Evolutionary conservation across 805 yeast genomes (phyloP).

Genomic region (Peterozyma xylosa): DNA sequence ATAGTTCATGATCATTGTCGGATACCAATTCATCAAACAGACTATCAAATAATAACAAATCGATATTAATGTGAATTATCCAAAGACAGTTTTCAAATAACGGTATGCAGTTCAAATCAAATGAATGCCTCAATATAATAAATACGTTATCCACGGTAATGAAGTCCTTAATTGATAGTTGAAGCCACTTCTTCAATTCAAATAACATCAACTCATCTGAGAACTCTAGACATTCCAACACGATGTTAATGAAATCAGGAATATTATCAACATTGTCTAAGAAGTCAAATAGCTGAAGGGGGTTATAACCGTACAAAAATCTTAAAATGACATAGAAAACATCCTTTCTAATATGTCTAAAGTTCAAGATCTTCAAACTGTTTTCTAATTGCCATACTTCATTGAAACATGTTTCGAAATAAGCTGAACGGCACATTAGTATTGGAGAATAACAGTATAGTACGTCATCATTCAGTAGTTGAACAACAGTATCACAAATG

Average conservation of each 20-base stretch:
- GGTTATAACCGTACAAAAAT: slow-evolving; percentile 51
- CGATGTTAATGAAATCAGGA: slow-evolving; percentile 39
- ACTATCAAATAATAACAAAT: slow-evolving; percentile 44
- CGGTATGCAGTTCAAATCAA: slow-evolving; percentile 40
- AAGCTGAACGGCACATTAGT: slow-evolving; percentile 50
- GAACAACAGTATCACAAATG: slow-evolving; percentile 33
- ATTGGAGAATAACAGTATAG: slow-evolving; percentile 41
- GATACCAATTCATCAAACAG: slow-evolving; percentile 25
- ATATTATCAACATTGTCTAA: slow-evolving; percentile 16
- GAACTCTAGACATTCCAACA: slow-evolving; percentile 51
- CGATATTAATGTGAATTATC: slow-evolving; percentile 62
- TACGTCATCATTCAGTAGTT: slow-evolving; percentile 37
- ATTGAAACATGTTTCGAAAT: slow-evolving; percentile 48
- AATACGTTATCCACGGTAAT: slow-evolving; percentile 55
- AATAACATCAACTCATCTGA: slow-evolving; percentile 58
- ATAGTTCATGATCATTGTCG: slow-evolving; percentile 11
- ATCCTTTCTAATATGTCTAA: slow-evolving; percentile 31
- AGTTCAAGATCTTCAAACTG: slow-evolving; percentile 22
- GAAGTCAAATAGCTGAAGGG: slow-evolving; percentile 29
- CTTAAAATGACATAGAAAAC: slow-evolving; percentile 44
- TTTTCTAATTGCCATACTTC: background rate
- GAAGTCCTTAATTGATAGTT: slow-evolving; percentile 49
- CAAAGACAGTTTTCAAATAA: slow-evolving; percentile 56
- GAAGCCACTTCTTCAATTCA: slow-evolving; percentile 54
- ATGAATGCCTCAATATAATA: slow-evolving; percentile 46